Conservation (phyloP, 2,329 filamentous ascomycete species). For the Penicillium oxalicum region DNA sequence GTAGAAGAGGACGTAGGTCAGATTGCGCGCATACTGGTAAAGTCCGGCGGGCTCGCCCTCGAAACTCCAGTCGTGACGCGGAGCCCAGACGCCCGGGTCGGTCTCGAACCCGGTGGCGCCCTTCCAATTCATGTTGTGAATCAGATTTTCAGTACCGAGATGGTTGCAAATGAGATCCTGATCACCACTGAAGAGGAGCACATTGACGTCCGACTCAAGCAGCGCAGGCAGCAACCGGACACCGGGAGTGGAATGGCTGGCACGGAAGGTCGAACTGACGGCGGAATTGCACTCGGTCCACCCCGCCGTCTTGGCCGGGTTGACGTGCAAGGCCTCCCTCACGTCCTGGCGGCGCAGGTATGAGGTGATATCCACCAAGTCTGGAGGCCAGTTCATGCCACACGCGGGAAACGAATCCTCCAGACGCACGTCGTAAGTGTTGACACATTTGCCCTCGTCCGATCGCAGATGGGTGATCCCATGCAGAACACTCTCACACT, state of each 20-base stretch:
- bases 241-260: conserved; percentile 65
- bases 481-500: conserved; percentile 73
- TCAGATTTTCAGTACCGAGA: conserved; percentile 83
- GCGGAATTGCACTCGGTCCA: conserved; percentile 86
- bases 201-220: conserved; percentile 63
- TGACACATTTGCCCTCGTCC: conserved; percentile 62
- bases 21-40: conserved; percentile 89
- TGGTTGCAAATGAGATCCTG: conserved; percentile 97
- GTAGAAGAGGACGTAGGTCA: conserved; percentile 93
- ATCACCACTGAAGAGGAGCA: conserved; percentile 86
- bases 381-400: conserved; percentile 97
- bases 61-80: conserved; percentile 89
- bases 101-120: conserved; percentile 86
- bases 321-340: conserved; percentile 71
- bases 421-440: conserved; percentile 96
- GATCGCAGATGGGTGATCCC: conserved; percentile 63
- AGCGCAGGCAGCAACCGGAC: conserved; percentile 70
- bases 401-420: conserved; percentile 75
- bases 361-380: conserved; percentile 68
- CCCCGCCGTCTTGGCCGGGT: conserved; percentile 71
- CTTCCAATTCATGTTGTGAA: conserved; percentile 86
- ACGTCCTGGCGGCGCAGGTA: conserved; percentile 84
- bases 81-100: conserved; percentile 79
- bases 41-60: conserved; percentile 82
- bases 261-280: conserved; percentile 66